Conservation (phyloP, 106 monocot species). For the Acorus gramineus region DNA sequence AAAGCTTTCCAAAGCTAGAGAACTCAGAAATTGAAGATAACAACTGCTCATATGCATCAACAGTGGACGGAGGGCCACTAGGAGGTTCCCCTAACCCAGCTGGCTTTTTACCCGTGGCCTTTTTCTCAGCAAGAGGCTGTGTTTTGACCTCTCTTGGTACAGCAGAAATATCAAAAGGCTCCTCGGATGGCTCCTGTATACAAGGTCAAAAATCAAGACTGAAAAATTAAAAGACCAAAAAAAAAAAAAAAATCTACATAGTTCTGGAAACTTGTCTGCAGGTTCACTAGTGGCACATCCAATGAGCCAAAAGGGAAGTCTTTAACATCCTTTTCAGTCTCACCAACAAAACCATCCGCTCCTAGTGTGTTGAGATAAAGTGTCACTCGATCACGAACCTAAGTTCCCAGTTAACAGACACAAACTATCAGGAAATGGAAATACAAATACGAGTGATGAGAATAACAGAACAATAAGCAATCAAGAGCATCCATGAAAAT, state of each 20-base stretch:
- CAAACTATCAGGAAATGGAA: too few relatives aligned
- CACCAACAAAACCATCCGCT: constrained; percentile 37
- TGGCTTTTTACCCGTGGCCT: constrained; percentile 64
- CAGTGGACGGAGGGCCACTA: constrained; percentile 42
- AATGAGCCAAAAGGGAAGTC: constrained; percentile 90
- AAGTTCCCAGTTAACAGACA: not conserved
- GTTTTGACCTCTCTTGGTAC: constrained; percentile 75
- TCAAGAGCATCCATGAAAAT: too few relatives aligned
- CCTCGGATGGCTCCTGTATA: constrained; percentile 66
- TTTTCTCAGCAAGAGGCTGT: constrained; percentile 90
- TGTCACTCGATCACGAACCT: constrained; percentile 97
- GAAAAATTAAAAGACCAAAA: not conserved
- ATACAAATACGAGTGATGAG: too few relatives aligned
- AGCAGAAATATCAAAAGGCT: constrained; percentile 69
- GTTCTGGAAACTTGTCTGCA: constrained; percentile 68
- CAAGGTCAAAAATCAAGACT: too few relatives aligned
- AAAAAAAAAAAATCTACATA: constrained; percentile 44
- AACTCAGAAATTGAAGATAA: constrained; percentile 86
- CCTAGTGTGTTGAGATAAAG: constrained; percentile 74
- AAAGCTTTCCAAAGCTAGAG: constrained; percentile 71
- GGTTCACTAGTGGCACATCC: constrained; percentile 75
- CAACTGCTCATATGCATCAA: constrained; percentile 81
- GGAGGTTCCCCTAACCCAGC: constrained; percentile 47
- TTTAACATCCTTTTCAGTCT: constrained; percentile 57
- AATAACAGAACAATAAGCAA: too few relatives aligned